These are phyloP conservation scores for Sclerotiophoma versabilis DNA, from an alignment of 2,329 filamentous ascomycete species.

Conservation along the genomic window DNA sequence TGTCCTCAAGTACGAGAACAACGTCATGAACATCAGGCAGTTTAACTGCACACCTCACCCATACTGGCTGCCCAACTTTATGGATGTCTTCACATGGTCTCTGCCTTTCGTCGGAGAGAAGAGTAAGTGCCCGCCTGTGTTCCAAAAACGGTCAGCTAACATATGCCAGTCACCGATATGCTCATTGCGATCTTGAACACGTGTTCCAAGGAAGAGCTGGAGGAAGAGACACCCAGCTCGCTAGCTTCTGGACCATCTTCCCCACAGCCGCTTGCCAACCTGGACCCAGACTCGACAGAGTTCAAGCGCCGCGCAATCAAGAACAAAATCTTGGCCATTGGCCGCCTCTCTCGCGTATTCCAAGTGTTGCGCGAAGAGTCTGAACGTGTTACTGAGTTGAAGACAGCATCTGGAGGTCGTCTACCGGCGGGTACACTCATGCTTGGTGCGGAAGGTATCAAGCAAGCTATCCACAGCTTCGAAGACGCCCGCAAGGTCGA, in stretches of 20 bases:
- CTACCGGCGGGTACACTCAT: conserved; percentile 95
- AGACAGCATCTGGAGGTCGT: conserved; percentile 91
- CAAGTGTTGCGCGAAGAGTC: conserved; percentile 97
- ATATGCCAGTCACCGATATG: conserved; percentile 81
- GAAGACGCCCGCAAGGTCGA: conserved; percentile 98
- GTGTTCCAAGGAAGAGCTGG: conserved; percentile 96
- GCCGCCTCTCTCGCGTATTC: conserved; percentile 95
- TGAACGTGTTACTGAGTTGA: conserved; percentile 94
- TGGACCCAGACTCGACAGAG: conserved; percentile 86
- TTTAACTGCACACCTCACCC: conserved; percentile 99
- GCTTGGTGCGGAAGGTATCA: conserved; percentile 97
- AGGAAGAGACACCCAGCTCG: conserved; percentile 83
- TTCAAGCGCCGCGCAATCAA: conserved; percentile 97
- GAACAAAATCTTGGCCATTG: conserved; percentile 99
- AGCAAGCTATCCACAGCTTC: conserved; percentile 95
- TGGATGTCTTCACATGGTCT: conserved; percentile 99
- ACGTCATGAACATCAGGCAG: conserved; percentile 99
- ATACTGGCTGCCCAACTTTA: conserved; percentile 99
- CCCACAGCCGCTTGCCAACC: conserved; percentile 65
- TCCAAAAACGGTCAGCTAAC: conserved; percentile 25
- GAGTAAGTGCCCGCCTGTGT: conserved; percentile 43
- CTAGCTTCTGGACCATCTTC: conserved; percentile 75
- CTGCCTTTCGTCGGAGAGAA: conserved; percentile 98
- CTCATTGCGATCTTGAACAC: conserved; percentile 97
- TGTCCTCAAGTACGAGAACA: conserved; percentile 99